These are phyloP conservation scores for Scheffersomyces lignicola DNA, from an alignment of 1,139 yeast genomes.

Conservation along the genomic window DNA sequence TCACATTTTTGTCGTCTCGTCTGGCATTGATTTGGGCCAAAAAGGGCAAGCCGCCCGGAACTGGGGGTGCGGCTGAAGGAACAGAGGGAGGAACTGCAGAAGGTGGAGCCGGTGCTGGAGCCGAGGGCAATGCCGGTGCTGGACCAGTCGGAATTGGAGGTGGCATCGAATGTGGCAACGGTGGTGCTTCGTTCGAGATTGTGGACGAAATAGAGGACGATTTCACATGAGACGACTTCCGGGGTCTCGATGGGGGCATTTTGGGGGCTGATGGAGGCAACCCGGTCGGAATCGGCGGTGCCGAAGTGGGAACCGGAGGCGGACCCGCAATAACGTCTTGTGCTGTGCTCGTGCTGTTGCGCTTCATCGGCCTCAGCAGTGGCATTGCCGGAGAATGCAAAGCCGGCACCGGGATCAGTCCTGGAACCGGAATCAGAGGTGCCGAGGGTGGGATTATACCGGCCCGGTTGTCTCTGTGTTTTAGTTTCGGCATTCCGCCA, in stretches of 20 bases:
- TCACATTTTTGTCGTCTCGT: constrained; percentile 57
- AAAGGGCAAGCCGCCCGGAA: constrained; percentile 41
- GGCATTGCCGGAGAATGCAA: constrained; percentile 14
- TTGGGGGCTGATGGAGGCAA: constrained; percentile 27
- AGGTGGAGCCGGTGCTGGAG: constrained; percentile 22
- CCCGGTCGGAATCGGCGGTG: constrained; percentile 18
- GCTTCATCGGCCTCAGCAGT: constrained; percentile 9
- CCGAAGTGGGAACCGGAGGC: constrained; percentile 18
- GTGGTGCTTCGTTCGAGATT: constrained; percentile 18
- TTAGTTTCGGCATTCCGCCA: constrained; percentile 81
- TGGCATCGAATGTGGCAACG: constrained; percentile 13
- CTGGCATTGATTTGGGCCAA: constrained; percentile 57
- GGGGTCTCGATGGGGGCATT: constrained; percentile 32
- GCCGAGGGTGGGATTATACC: constrained; percentile 30
- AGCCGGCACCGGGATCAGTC: constrained; percentile 7
- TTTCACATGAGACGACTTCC: constrained; percentile 33
- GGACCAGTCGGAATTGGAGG: constrained; percentile 17
- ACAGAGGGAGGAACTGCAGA: constrained; percentile 14
- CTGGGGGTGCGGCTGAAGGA: constrained; percentile 23
- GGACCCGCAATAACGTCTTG: constrained; percentile 14
- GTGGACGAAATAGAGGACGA: constrained; percentile 17
- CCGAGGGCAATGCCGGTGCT: constrained; percentile 17
- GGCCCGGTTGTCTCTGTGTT: constrained; percentile 52
- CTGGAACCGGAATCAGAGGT: constrained; percentile 16
- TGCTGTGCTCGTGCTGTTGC: constrained; percentile 11